Evolutionary conservation across 148 eudicot species (phyloP), one percentile per base, ranked within the genome.

Genomic region (Rhododendron kiyosumense): DNA sequence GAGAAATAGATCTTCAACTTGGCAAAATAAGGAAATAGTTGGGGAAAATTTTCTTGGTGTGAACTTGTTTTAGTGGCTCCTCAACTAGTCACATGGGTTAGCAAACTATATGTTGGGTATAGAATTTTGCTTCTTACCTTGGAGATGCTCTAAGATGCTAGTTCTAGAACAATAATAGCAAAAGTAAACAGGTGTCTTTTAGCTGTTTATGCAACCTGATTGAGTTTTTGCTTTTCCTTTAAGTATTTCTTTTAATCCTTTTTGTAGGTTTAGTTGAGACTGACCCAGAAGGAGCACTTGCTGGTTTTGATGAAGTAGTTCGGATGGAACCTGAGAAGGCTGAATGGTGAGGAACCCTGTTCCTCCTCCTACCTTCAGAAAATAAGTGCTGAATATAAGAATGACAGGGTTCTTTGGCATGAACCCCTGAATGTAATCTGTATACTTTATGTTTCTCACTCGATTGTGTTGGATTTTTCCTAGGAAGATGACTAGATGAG

Each of bases 231-330:
- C 84, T 80, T 51, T 30, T 80, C 63, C 65, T 51, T 80, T 24
- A 7, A 36, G 3, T 59, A 11, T 8, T 79, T 78, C 36, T 49
- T 32, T 36, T 24, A 14, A 34, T 84, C n/a, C 54, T 48, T 81
- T 84, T 78, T 12, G 54, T 89, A 97, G 99, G 98, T 82, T 76
- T 95, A 93, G 94, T 94, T 89, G 99, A 97, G 84, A 94, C 95
- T 82, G 99, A 97, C 85, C 96, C 98, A 26, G 93, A 94, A 88
- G 98, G 90, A 54, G 99, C 99, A 54, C 96, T 97, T 85, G 91
- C 91, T 75, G 99, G 99, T 79, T 97, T 97, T 82, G 94, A 93
- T 69, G 94, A 95, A 91, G 96, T 94, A 79, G 94, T 95, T 85
- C 85, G 87, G 52, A 95, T 94, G 98, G 98, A 95, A 87, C 94